Conservation (phyloP, 768 basidiomycete genomes). For the Leccinum variicolor region DNA sequence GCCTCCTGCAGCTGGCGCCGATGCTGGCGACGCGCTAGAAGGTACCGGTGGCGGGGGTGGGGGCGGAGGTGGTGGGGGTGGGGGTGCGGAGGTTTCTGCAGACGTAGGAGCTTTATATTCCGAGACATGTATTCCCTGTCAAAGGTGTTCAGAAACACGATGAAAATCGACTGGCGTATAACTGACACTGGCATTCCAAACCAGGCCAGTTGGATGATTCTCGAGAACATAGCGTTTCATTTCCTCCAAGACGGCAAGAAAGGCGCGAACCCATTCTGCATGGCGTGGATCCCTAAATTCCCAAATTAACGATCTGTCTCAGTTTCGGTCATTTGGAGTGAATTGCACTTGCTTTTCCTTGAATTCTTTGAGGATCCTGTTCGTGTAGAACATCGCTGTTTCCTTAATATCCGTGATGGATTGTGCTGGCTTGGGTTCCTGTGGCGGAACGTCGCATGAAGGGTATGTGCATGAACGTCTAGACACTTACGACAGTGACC, state of each 20-base stretch:
- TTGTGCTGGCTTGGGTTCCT: constrained; percentile 77
- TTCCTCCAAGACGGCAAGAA: constrained; percentile 67
- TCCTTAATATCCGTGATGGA: constrained; percentile 84
- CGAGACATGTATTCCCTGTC: constrained; percentile 54
- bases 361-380: constrained; percentile 87
- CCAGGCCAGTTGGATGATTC: constrained; percentile 79
- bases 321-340: background rate
- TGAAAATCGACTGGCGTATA: background rate
- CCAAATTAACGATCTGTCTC: constrained; percentile 3
- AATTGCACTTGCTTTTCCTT: constrained; percentile 74
- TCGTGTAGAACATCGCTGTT: constrained; percentile 81
- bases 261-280: constrained; percentile 82
- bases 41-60: constrained; percentile 46
- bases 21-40: constrained; percentile 37
- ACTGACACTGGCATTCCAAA: constrained; percentile 83
- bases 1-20: constrained; percentile 48
- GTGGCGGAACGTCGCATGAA: background rate
- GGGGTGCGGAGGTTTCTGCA: constrained; percentile 32
- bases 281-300: constrained; percentile 76
- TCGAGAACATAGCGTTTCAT: constrained; percentile 81
- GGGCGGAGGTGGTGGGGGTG: constrained; percentile 55
- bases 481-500: constrained; percentile 70
- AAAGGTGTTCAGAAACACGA: background rate
- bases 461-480: background rate
- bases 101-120: constrained; percentile 44